These are phyloP conservation scores for Sordariomycetes sp. DNA, from an alignment of 2,329 filamentous ascomycete species.

Conservation along the genomic window DNA sequence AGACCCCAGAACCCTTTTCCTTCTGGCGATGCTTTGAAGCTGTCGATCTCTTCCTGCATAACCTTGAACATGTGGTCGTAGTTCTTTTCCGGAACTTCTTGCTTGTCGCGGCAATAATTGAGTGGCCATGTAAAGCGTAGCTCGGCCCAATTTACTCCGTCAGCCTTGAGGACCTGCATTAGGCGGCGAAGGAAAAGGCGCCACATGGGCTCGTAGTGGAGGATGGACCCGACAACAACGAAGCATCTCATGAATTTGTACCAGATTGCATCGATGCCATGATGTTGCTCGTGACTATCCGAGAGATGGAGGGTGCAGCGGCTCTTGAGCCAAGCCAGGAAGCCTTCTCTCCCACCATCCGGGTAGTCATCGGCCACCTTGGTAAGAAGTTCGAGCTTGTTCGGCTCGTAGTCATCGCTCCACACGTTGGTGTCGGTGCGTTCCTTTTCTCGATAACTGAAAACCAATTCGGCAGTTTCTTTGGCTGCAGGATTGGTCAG, in stretches of 20 bases:
- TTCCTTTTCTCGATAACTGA: slow-evolving; percentile 46
- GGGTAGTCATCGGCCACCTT: slow-evolving; percentile 69
- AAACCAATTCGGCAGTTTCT: slow-evolving; percentile 47
- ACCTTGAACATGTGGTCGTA: slow-evolving; percentile 62
- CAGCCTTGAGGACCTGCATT: slow-evolving; percentile 61
- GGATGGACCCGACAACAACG: slow-evolving; percentile 59
- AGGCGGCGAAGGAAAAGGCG: slow-evolving; percentile 64
- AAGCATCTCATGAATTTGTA: slow-evolving; percentile 71
- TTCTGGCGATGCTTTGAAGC: slow-evolving; percentile 62
- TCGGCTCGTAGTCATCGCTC: slow-evolving; percentile 46
- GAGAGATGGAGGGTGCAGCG: slow-evolving; percentile 62
- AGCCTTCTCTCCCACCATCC: slow-evolving; percentile 58
- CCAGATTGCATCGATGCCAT: slow-evolving; percentile 80
- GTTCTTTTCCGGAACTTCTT: slow-evolving; percentile 57
- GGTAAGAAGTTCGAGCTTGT: slow-evolving; percentile 46
- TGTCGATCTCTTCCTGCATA: slow-evolving; percentile 67
- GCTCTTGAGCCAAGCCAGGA: slow-evolving; percentile 67
- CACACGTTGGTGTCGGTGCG: slow-evolving; percentile 49
- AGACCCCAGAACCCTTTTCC: slow-evolving; percentile 77
- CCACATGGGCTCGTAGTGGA: slow-evolving; percentile 89
- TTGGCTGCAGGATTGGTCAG: slow-evolving; percentile 45
- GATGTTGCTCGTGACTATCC: slow-evolving; percentile 71
- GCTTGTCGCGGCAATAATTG: slow-evolving; percentile 56
- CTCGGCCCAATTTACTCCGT: slow-evolving; percentile 81
- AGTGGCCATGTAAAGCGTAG: slow-evolving; percentile 65